Evolutionary conservation across 1,284 basidiomycete species (phyloP), one percentile per base, ranked within the genome.

Genomic region (Cryptococcus hybrid): DNA sequence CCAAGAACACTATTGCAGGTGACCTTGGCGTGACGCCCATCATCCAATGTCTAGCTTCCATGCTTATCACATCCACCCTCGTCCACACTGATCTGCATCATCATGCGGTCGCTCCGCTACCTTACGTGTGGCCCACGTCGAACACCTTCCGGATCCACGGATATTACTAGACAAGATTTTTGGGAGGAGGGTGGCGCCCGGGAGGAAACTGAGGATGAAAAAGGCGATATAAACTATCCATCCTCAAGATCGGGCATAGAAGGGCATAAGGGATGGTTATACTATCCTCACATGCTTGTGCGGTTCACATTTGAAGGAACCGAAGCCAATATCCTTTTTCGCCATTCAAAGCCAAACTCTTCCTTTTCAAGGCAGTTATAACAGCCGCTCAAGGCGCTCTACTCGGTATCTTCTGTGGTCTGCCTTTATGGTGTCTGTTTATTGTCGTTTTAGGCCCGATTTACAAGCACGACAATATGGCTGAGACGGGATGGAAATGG

Each of bases 291-390:
- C 57, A 77, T 78, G 76, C 60, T 78, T 0, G 55, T 78, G 11
- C 65, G 78, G 38, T 79, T 78, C 69, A 69, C 71, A 24, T 78
- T 79, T 47, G 78, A 79, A 57, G 78, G 78, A 11, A 78, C 75
- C 0, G 78, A 78, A 58, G 67, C 70, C 58, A 78, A 78, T 60
- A 76, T 76, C 63, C 56, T 79, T 13, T 79, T 3, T 43, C 53
- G 4, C 51, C 39, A 5, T 55, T 47, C 5, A 48, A 46, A n/a
- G 38, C 51, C n/a, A 24, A 56, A 5, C 54, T 46, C 11, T 52
- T 59, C 34, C 30, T 52, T 30, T 44, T 56, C 18, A 38, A 40
- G 15, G 49, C n/a, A 7, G 44, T 69, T 0, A 74, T 75, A 66
- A 78, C 78, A 0, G 68, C 65, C 9, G 61, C 69, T 0, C 78